These are phyloP conservation scores for Strombidium stylifer DNA, from an alignment of 73 alveolate species.

Conservation along the genomic window DNA sequence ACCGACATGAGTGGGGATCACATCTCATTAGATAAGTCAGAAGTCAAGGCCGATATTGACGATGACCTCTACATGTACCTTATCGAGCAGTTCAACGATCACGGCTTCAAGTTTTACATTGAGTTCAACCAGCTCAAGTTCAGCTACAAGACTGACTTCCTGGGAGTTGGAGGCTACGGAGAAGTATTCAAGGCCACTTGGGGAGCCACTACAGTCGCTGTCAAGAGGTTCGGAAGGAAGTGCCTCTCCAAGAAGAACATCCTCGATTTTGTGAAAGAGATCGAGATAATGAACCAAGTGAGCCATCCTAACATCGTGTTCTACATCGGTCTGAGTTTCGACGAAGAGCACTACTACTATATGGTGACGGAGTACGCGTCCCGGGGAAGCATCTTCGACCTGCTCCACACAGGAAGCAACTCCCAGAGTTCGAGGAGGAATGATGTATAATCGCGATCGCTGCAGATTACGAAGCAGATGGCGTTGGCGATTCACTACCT, in stretches of 20 bases:
- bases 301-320: constrained; percentile 95
- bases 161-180: constrained; percentile 89
- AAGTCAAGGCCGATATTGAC: constrained; percentile 16
- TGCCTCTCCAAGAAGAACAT: constrained; percentile 61
- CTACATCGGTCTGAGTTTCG: constrained; percentile 89
- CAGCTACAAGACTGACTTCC: constrained; percentile 41
- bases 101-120: constrained; percentile 78
- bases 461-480: constrained; percentile 88
- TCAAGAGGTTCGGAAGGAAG: constrained; percentile 78
- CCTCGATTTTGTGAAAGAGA: constrained; percentile 87
- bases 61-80: too few species aligned
- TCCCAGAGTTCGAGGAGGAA: too few species aligned
- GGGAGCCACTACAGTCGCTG: constrained; percentile 85
- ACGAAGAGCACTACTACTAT: constrained; percentile 68
- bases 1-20: too few species aligned
- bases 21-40: neutral
- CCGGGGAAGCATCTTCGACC: constrained; percentile 75
- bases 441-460: constrained; percentile 63
- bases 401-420: constrained; percentile 67
- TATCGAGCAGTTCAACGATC: constrained; percentile 50
- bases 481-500: constrained; percentile 88
- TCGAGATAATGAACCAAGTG: constrained; percentile 81
- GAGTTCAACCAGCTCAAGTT: constrained; percentile 72
- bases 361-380: constrained; percentile 90
- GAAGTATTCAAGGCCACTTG: constrained; percentile 86